phyloP scores from a whole-genome alignment of 2,329 filamentous ascomycete genomes.

The Xylariaceae sp. region DNA sequence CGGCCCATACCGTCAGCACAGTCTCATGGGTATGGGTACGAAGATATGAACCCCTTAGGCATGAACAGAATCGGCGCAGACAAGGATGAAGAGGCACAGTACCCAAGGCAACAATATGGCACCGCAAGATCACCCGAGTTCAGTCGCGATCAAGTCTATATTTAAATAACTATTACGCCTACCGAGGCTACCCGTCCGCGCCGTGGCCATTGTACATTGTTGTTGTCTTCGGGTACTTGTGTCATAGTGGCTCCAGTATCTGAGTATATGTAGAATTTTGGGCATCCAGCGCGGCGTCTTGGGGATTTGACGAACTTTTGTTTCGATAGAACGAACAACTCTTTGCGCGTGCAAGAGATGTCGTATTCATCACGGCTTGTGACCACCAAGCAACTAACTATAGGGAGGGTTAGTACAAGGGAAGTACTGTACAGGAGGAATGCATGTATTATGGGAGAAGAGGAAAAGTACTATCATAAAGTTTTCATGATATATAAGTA shows the following conservation, averaged over 20 bases:
- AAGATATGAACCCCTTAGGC: slow-evolving; percentile 55
- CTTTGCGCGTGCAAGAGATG: neutral
- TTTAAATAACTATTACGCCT: slow-evolving; percentile 16
- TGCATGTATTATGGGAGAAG: neutral
- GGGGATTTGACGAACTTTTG: slow-evolving; percentile 8
- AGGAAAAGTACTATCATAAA: no score
- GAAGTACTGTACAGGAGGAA: neutral
- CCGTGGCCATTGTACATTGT: slow-evolving; percentile 9
- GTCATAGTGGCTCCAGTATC: neutral
- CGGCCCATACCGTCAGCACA: slow-evolving; percentile 28
- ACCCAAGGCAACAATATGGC: slow-evolving; percentile 24
- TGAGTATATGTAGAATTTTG: slow-evolving; percentile 4
- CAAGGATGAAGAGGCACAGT: slow-evolving; percentile 28
- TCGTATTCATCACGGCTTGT: neutral
- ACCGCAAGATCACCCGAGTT: slow-evolving; percentile 24
- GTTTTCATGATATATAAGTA: no score
- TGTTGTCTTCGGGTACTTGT: neutral
- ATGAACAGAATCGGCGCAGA: slow-evolving; percentile 63
- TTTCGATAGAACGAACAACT: neutral
- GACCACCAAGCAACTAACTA: neutral
- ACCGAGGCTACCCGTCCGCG: slow-evolving; percentile 1
- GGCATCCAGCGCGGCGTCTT: slow-evolving; percentile 24
- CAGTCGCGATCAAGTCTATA: slow-evolving; percentile 31
- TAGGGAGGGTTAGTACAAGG: neutral
- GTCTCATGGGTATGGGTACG: slow-evolving; percentile 29